Conservation (phyloP, 805 yeast genomes). For the Barnettozyma siamensis region DNA sequence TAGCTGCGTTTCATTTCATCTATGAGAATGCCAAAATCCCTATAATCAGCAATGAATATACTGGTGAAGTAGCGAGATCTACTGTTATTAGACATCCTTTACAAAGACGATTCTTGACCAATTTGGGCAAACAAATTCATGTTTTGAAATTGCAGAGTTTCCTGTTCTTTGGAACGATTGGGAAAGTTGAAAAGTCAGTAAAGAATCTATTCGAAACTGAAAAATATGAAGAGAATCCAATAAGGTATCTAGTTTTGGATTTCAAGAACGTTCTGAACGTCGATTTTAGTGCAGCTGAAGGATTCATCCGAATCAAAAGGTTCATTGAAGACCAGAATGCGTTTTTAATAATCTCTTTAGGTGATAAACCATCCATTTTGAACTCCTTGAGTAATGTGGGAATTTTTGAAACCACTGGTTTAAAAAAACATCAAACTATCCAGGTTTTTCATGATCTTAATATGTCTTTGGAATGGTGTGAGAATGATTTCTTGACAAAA, state of each 20-base stretch:
- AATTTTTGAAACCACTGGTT: conserved; percentile 42
- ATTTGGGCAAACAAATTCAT: conserved; percentile 87
- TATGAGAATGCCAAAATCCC: conserved; percentile 83
- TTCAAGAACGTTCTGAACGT: conserved; percentile 74
- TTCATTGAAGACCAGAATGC: conserved; percentile 64
- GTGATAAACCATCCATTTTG: conserved; percentile 62
- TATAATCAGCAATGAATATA: conserved; percentile 73
- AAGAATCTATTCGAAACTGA: conserved; percentile 54
- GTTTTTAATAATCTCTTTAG: conserved; percentile 72
- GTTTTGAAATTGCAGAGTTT: conserved; percentile 84
- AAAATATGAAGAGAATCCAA: conserved; percentile 43
- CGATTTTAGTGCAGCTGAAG: conserved; percentile 95
- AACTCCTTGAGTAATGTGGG: conserved; percentile 80
- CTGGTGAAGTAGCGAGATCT: conserved; percentile 85
- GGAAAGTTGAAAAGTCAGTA: conserved; percentile 77
- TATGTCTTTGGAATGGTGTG: conserved; percentile 94
- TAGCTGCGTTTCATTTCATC: conserved; percentile 94
- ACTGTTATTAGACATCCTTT: conserved; percentile 88
- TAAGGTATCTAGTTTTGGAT: conserved; percentile 78
- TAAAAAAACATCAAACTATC: conserved; percentile 28
- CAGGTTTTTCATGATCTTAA: conserved; percentile 75
- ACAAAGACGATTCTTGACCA: conserved; percentile 76
- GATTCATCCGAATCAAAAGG: conserved; percentile 81
- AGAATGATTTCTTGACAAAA: conserved; percentile 66
- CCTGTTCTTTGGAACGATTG: conserved; percentile 91